A percentile compares a stretch with the other conserved stretches of the same genome.
These are phyloP conservation scores for Microsporum ferrugineum DNA, from an alignment of 2,329 filamentous ascomycete species.

Conservation along the genomic window DNA sequence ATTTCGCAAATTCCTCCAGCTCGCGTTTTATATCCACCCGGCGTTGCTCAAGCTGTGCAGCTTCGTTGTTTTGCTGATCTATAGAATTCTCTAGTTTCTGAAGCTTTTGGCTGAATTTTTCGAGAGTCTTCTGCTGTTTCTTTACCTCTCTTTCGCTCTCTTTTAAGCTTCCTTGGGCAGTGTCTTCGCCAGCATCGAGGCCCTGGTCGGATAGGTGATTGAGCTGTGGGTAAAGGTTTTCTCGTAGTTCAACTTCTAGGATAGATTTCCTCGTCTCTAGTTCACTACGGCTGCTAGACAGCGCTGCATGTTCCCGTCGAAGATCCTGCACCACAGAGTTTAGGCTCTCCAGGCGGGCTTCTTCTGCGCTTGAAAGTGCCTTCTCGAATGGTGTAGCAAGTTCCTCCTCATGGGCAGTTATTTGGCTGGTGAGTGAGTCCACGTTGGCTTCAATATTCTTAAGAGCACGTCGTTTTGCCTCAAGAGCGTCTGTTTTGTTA, in stretches of 20 bases:
- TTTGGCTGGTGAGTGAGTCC: conserved; percentile 61
- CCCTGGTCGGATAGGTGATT: conserved; percentile 73
- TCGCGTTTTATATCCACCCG: conserved; percentile 55
- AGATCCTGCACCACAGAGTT: conserved; percentile 59
- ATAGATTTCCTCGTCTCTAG: conserved; percentile 71
- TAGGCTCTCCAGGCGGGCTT: conserved; percentile 63
- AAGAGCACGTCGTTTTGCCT: conserved; percentile 52
- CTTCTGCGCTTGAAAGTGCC: conserved; percentile 69
- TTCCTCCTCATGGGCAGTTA: conserved; percentile 68
- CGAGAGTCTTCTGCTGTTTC: conserved; percentile 58
- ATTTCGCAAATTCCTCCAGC: conserved; percentile 62
- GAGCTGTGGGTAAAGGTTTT: conserved; percentile 75
- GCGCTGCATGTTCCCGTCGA: conserved; percentile 62
- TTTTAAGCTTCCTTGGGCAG: conserved; percentile 53
- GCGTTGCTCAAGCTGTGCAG: conserved; percentile 48
- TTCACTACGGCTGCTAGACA: conserved; percentile 61
- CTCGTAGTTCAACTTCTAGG: conserved; percentile 76
- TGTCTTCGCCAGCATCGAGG: conserved; percentile 52
- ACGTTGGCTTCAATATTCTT: conserved; percentile 64
- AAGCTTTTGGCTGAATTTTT: conserved; percentile 56
- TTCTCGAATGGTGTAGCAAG: conserved; percentile 84
- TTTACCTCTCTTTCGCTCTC: conserved; percentile 73
- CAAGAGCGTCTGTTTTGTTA: conserved; percentile 60
- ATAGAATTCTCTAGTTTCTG: conserved; percentile 63
- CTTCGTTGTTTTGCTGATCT: conserved; percentile 45